Conservation (phyloP, 345 rosid species). For the Hevea brasiliensis region DNA sequence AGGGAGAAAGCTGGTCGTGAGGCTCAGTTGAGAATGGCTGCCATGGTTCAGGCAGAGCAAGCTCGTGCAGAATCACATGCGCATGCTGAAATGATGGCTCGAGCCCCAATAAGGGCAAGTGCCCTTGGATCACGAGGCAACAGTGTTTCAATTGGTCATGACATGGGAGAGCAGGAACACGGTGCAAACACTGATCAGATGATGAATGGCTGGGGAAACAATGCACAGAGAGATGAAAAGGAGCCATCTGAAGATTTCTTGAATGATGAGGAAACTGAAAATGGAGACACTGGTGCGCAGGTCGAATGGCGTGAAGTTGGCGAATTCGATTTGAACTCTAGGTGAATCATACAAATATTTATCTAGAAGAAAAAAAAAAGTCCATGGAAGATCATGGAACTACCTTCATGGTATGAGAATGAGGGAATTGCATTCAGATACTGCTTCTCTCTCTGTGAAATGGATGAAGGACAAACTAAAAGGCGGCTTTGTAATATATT, state of each 20-base stretch:
- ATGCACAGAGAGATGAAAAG: conserved; percentile 70
- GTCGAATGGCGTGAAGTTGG: conserved; percentile 71
- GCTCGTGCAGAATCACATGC: conserved; percentile 66
- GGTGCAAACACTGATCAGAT: conserved; percentile 66
- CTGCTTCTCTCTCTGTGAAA: not conserved
- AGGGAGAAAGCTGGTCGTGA: conserved; percentile 81
- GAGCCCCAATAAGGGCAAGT: conserved; percentile 64
- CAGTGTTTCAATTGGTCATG: conserved; percentile 55
- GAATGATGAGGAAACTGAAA: conserved; percentile 85
- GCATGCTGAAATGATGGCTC: conserved; percentile 62
- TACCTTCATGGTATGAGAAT: not conserved
- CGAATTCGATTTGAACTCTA: conserved; percentile 73
- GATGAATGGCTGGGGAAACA: conserved; percentile 90
- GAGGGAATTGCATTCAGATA: not conserved
- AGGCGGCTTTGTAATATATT: not conserved
- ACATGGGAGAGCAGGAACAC: conserved; percentile 66
- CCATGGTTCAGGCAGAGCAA: conserved; percentile 75
- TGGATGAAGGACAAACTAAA: not conserved
- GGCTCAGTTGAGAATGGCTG: conserved; percentile 73
- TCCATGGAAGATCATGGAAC: not conserved
- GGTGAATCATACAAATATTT: conserved; percentile 30
- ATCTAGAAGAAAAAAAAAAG: not conserved
- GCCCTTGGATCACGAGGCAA: conserved; percentile 59
- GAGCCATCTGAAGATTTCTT: conserved; percentile 91
- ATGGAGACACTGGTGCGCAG: conserved; percentile 61